Percentiles rank a stretch among this genome's conserved stretches.
Evolutionary conservation across 75 land plant genomes (phyloP).

Genomic region (Chamaecyparis obtusa): DNA sequence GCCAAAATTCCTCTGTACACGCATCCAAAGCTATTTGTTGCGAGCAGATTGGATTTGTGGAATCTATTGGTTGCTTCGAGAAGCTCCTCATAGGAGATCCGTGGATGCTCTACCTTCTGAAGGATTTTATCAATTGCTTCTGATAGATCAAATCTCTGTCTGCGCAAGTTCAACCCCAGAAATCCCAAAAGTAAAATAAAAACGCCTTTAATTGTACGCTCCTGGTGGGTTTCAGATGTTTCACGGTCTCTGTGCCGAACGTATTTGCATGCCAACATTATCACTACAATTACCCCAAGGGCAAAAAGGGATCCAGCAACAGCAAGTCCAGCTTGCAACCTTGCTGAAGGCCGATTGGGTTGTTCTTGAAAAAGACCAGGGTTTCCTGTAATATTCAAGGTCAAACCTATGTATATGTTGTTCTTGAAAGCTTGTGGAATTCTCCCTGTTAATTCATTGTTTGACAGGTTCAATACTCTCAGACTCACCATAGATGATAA

Average conservation of each 20-base stretch:
- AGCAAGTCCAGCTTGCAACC: constrained; percentile 1
- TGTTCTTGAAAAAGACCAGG: constrained; percentile 12
- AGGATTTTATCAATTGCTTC: not conserved
- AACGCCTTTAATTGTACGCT: too few species aligned
- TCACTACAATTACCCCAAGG: not conserved
- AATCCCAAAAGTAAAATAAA: not conserved
- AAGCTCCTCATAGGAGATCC: too few species aligned
- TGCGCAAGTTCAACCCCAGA: not conserved
- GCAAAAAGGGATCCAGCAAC: constrained; percentile 13
- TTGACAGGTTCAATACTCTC: constrained; percentile 17
- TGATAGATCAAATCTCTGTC: not conserved
- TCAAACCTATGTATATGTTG: not conserved
- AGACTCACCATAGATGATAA: not conserved
- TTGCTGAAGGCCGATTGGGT: not conserved
- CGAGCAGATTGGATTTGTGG: not conserved
- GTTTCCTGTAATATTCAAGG: constrained; percentile 8
- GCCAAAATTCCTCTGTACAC: too few species aligned
- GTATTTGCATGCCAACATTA: constrained; percentile 3
- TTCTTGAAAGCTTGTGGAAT: constrained; percentile 11
- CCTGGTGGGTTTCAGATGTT: constrained; percentile 13
- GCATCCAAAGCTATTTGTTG: not conserved
- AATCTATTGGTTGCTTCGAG: constrained; percentile 1
- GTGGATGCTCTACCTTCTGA: not conserved
- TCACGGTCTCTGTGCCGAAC: not conserved
- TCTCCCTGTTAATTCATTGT: constrained; percentile 22